Base-by-base conservation (phyloP, 2,329 filamentous ascomycete species). In the Exophiala lecanii-corni region DNA sequence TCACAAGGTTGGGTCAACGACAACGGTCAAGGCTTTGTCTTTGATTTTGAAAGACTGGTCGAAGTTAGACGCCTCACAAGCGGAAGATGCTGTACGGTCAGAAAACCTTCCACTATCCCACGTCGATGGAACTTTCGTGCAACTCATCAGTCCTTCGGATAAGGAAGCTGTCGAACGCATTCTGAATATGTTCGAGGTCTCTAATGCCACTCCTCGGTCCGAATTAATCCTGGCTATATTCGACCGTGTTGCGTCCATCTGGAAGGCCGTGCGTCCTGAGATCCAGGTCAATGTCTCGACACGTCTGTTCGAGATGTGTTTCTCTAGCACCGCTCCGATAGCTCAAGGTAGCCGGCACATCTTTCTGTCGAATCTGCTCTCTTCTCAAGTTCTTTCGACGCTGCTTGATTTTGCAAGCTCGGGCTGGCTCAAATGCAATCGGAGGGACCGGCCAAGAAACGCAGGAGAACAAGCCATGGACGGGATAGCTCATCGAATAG, bases 381-480 rank as follows among this genome's bases (percentile, higher is more conserved):
- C 50, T 10, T 47, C 50, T 16, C 38, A 42, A 17, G 28, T 87
- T 17, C 74, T 96, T 6, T 69, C 80, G 1, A 73, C 75, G 36
- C 87, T 94, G 63, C 67, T 95, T 5, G 77, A 85, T 51, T 81
- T 79, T 17, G 75, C 95, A 30, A 84, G 87, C 25, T 39, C 42
- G 44, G 79, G 10, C 78, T 82, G n/a, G 75, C 66, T 2, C 80
- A 84, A 55, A 76, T 89, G 64, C 80, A 83, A 31, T 81, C 81
- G 35, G 80, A 82, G 43, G 78, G 81, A 9, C 83, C 85, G 7
- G 76, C 84, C 2, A 82, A 82, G 51, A 95, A 94, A 70, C 76
- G 87, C 50, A 80, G 88, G 57, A 78, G 88, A 43, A 87, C 81
- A 1, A 94, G 86, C 64, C 79, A 83, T 41, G 84, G 86, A 15